Conservation (phyloP, 306 rosid species). For the Ormosia emarginata region DNA sequence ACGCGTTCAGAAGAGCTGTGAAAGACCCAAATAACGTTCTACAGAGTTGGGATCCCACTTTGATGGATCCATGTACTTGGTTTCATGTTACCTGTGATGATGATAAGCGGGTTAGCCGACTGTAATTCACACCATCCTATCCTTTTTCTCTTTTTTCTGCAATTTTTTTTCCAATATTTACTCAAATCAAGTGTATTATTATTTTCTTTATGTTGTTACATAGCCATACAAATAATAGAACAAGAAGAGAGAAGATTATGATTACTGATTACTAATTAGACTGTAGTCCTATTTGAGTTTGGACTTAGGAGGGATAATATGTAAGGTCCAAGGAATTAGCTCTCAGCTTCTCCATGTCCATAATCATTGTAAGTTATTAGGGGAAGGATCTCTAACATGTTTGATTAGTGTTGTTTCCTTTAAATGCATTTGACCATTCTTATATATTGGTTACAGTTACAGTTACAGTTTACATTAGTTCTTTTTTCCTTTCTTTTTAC, state of each 20-base stretch:
- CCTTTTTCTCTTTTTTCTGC: too few relatives aligned
- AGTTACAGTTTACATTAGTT: neutral
- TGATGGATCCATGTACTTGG: conserved; percentile 95
- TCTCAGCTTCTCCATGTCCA: neutral
- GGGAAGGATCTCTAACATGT: neutral
- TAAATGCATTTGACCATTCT: neutral
- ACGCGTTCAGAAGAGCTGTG: conserved; percentile 67
- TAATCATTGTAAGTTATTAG: too few relatives aligned
- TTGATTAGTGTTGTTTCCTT: neutral
- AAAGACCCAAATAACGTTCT: conserved; percentile 68
- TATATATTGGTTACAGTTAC: neutral
- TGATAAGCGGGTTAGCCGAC: conserved; percentile 58
- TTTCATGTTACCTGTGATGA: conserved; percentile 81
- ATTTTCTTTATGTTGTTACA: neutral
- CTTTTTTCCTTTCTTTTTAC: neutral
- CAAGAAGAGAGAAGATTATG: neutral
- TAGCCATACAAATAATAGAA: neutral
- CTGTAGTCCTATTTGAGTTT: neutral
- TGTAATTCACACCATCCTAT: conserved; percentile 37
- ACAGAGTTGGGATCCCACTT: conserved; percentile 85
- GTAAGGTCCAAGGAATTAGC: too few relatives aligned
- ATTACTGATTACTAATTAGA: neutral
- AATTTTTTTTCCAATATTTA: neutral
- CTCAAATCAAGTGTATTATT: neutral
- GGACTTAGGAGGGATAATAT: neutral